Evolutionary conservation across 2,329 filamentous ascomycete genomes (phyloP).

Genomic region (Aspergillus luchuensis): DNA sequence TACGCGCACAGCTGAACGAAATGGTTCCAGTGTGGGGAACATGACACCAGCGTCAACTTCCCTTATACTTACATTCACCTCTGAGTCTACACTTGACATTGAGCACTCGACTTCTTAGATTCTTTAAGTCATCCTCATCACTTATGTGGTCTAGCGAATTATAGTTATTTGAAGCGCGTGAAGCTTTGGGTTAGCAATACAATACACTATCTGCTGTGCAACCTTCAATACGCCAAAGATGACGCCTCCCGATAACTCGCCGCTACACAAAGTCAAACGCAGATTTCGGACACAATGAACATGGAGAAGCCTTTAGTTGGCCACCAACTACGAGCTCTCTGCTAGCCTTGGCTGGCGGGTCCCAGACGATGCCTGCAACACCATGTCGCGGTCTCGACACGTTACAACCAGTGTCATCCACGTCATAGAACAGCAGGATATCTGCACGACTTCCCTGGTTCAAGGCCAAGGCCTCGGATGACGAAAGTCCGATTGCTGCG

Average conservation of each 20-base stretch:
- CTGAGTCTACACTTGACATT: background rate
- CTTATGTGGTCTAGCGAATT: background rate
- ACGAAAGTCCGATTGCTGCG: conserved; percentile 36
- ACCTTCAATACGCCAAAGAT: background rate
- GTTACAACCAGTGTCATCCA: conserved; percentile 36
- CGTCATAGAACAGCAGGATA: conserved; percentile 29
- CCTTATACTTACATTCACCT: background rate
- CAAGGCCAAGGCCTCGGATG: conserved; percentile 11
- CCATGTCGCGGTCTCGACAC: conserved; percentile 29
- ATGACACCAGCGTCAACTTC: background rate
- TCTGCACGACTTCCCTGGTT: conserved; percentile 19
- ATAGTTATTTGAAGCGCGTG: background rate
- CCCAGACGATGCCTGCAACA: conserved; percentile 43
- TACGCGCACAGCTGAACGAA: conserved; percentile 17
- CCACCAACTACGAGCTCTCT: conserved; percentile 31
- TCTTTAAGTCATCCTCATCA: background rate
- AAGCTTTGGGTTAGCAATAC: background rate
- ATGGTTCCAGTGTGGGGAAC: conserved; percentile 14
- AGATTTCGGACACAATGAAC: background rate
- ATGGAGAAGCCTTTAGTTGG: conserved; percentile 17
- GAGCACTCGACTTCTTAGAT: background rate
- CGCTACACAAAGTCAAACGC: conserved; percentile 11
- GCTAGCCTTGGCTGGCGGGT: conserved; percentile 33
- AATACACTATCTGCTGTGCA: background rate
- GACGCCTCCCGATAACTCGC: background rate